These are phyloP conservation scores for Calonectria leucothoes DNA, from an alignment of 2,329 filamentous ascomycete genomes.

Conservation along the genomic window DNA sequence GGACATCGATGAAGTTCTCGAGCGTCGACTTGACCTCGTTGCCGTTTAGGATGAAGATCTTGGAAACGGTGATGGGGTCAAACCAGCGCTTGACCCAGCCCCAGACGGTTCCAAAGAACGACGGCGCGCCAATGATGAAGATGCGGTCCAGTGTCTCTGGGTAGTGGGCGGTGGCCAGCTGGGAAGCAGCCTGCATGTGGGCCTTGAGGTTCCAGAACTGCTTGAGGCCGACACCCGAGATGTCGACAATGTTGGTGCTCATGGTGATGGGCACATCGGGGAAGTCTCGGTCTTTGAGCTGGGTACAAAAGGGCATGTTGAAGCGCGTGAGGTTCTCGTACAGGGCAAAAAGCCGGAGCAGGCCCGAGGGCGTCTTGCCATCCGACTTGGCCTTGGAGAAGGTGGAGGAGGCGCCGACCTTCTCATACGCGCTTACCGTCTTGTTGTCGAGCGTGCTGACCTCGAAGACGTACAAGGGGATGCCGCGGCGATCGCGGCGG, in stretches of 20 bases:
- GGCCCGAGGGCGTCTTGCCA: conserved; percentile 76
- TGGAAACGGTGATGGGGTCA: conserved; percentile 91
- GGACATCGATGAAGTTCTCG: conserved; percentile 81
- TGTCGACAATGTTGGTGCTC: conserved; percentile 95
- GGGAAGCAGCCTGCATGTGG: conserved; percentile 94
- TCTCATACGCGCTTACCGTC: conserved; percentile 83
- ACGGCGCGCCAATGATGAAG: conserved; percentile 86
- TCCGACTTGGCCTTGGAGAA: conserved; percentile 72
- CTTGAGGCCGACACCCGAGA: conserved; percentile 86
- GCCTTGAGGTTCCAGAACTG: conserved; percentile 96
- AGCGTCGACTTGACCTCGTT: conserved; percentile 82
- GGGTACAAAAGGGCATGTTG: conserved; percentile 84
- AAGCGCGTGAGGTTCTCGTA: conserved; percentile 95
- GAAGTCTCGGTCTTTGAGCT: conserved; percentile 77
- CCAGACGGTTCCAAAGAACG: conserved; percentile 94
- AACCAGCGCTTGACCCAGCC: conserved; percentile 97
- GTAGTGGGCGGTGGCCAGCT: conserved; percentile 91
- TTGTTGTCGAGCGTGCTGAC: conserved; percentile 86
- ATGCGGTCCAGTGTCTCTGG: conserved; percentile 83
- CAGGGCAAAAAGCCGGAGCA: conserved; percentile 88
- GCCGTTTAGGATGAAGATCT: conserved; percentile 89
- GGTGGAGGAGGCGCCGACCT: conserved; percentile 65
- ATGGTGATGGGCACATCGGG: conserved; percentile 89
- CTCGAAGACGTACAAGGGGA: conserved; percentile 92
- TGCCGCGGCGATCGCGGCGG: conserved; percentile 88